Evolutionary conservation across 805 yeast genomes (phyloP), one percentile per base, ranked within the genome.

Genomic region (Wickerhamomyces mucosus): DNA sequence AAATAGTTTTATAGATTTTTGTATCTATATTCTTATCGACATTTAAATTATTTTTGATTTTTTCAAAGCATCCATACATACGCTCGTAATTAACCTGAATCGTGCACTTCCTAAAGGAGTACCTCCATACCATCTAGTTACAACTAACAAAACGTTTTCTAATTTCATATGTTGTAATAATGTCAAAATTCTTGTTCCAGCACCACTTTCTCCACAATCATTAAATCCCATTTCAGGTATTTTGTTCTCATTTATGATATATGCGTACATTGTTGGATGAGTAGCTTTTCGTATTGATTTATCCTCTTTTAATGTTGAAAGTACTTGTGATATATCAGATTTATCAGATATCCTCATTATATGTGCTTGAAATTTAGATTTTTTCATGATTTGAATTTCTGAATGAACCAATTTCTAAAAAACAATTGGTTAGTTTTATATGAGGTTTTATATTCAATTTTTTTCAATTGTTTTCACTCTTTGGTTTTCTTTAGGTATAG

Each of bases 71-170:
- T 72, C 75, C 12, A 60, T 56, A 0, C 75, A 78, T 11, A 68
- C 70, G 17, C 66, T 62, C 29, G 72, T 65, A 5, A 83, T 81
- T 42, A 74, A 77, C 36, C 82, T 62, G 46, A 82, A 83, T 33
- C 95, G 53, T 16, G 73, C 65, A 5, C 83, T 65, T 0, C 94
- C 94, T 25, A 83, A 48, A 4, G 81, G 82, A 0, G 65, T 63
- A 0, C 94, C 94, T 2, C 89, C 89, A 47, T 78, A 79, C 94
- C 94, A 82, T 37, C 95, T 50, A 0, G 82, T 70, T 0, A 79
- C 92, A 18, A 82, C 74, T 1, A 82, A 67, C 13, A 82, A 44
- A 1, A 75, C 67, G 46, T 79, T 76, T 4, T 64, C 52, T 10
- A 74, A 33, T 23, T 67, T 55, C 6, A 68, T 50, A 19, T 71